Evolutionary conservation across 768 basidiomycete species (phyloP), one percentile per base, ranked within the genome.

Genomic region (Termitomyces sp.): DNA sequence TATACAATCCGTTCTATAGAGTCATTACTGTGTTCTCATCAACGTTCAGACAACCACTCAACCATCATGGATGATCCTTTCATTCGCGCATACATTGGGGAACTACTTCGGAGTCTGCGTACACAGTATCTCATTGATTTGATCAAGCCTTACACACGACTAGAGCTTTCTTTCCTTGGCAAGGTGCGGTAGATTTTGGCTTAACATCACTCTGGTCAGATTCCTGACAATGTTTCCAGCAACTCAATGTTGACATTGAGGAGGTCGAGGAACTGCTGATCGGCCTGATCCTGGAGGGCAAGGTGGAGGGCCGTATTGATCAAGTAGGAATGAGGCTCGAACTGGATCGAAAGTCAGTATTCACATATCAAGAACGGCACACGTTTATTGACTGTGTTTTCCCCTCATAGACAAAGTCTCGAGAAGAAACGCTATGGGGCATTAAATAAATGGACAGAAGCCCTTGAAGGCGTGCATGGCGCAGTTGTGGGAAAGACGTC

Each of bases 121-220:
- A 98, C 97, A 0, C 94, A 96, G 67, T 99, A 98, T 69, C 84
- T 99, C 64, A 94, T 98, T 64, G 97, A 98, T 68, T 85, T 98
- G 59, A 97, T 98, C 79, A 96, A 95, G 71, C 95, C 97, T 8
- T 99, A 99, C 75, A 95, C 93, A 0, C 82, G 96, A 33, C 81
- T 99, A 32, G 96, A 98, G 71, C 80, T 98, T 42, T 83, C 88
- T 20, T 97, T 95, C 81, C 83, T 99, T 5, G 95, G 93, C 34
- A 93, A 91, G 80, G 95, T 91, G 61, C 49, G 76, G 66, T 12
- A 18, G 26, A 39, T 46, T 27, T 16, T 24, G 2, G 0, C 36
- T 5, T 18, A 30, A n/a, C 13, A 10, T 9, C 34, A 2, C 8
- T 10, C 22, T 14, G 16, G 4, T 45, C 51, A 18, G 10, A 42